Evolutionary conservation across 73 alveolate species (phyloP).

Genomic region (Paramecium sexaurelia): DNA sequence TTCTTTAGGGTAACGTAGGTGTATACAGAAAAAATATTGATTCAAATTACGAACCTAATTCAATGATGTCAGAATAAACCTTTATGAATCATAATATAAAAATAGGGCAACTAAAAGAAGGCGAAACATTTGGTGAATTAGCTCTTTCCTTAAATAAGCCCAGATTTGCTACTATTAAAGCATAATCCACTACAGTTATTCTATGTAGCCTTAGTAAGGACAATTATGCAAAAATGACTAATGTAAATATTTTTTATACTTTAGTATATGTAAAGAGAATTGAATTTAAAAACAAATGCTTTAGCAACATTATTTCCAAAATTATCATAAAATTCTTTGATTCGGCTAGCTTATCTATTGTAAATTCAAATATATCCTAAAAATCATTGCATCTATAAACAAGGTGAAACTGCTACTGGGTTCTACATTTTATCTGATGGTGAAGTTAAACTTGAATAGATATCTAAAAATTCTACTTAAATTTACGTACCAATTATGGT

Average conservation of each 20-base stretch:
- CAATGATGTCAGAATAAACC: not conserved
- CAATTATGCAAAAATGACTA: slow-evolving; percentile 34
- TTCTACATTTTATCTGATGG: slow-evolving; percentile 40
- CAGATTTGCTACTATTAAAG: slow-evolving; percentile 48
- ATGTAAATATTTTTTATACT: not conserved
- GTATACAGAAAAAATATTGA: not conserved
- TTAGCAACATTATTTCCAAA: slow-evolving; percentile 23
- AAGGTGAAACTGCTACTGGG: slow-evolving; percentile 29
- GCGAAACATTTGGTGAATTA: slow-evolving; percentile 43
- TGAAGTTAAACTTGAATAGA: slow-evolving; percentile 35
- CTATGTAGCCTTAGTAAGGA: slow-evolving; percentile 32
- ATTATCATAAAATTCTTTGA: slow-evolving; percentile 20
- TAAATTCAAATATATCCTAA: not conserved
- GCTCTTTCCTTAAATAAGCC: slow-evolving; percentile 55
- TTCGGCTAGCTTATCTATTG: slow-evolving; percentile 27
- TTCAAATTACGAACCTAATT: not conserved
- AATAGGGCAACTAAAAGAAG: slow-evolving; percentile 17
- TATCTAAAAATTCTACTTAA: not conserved
- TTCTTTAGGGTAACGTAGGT: slow-evolving; percentile 2
- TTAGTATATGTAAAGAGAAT: slow-evolving; percentile 14
- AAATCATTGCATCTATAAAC: not conserved
- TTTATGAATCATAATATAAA: not conserved
- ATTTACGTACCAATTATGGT: slow-evolving; percentile 4
- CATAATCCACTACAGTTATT: not conserved
- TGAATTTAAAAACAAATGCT: slow-evolving; percentile 23